Percentiles rank a stretch among this genome's conserved stretches.
Evolutionary conservation across 495 filamentous ascomycete genomes (phyloP).

Genomic region (Baudoinia panamericana): DNA sequence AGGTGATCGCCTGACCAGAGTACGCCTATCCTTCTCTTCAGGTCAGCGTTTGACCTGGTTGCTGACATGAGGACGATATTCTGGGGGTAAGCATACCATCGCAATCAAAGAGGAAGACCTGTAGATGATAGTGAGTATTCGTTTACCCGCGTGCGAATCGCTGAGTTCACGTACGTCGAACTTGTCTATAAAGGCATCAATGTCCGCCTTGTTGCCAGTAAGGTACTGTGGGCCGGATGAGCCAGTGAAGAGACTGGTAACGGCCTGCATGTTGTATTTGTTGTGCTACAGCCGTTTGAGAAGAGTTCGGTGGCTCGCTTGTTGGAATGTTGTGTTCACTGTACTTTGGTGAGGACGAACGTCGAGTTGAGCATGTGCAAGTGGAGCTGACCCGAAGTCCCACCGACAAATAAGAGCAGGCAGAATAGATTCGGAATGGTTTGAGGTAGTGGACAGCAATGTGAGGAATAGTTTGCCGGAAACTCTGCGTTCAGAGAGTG

Average conservation of each 20-base stretch:
- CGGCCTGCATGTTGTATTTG: conserved; percentile 10
- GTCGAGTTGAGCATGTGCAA: too few relatives aligned
- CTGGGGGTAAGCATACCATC: conserved; percentile 53
- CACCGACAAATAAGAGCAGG: too few relatives aligned
- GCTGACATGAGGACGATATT: neutral
- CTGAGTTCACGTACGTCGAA: conserved; percentile 67
- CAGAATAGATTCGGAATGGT: too few relatives aligned
- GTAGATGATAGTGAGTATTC: conserved; percentile 7
- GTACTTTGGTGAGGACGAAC: too few relatives aligned
- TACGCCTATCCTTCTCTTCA: conserved; percentile 52
- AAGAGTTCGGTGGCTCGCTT: too few relatives aligned
- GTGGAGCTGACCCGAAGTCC: too few relatives aligned
- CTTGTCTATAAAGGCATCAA: conserved; percentile 68
- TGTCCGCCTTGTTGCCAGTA: conserved; percentile 59
- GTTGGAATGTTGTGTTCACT: too few relatives aligned
- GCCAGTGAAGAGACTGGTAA: neutral
- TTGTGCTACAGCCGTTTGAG: too few relatives aligned
- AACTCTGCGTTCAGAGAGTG: too few relatives aligned
- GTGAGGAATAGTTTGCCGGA: too few relatives aligned
- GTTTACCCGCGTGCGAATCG: neutral
- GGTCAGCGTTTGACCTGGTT: conserved; percentile 22
- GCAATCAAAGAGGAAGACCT: conserved; percentile 94
- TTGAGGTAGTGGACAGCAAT: too few relatives aligned
- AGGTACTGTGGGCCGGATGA: conserved; percentile 50
- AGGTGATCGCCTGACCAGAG: conserved; percentile 89